These are phyloP conservation scores for Amylocarpus encephaloides DNA, from an alignment of 2,329 filamentous ascomycete genomes.

Conservation along the genomic window DNA sequence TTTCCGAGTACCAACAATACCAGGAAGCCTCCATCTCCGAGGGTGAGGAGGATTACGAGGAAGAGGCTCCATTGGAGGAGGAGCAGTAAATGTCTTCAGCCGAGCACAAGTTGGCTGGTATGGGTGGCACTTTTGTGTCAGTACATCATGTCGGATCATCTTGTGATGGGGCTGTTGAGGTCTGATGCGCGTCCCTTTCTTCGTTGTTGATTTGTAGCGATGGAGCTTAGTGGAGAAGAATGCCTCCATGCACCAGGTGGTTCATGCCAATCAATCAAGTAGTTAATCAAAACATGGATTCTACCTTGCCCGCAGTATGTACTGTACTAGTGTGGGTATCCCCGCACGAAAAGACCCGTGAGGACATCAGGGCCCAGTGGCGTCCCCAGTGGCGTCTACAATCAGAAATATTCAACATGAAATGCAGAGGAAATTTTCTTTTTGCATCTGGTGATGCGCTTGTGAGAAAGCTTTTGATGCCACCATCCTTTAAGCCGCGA, in stretches of 20 bases:
- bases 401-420: not conserved
- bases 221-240: slow-evolving; percentile 20
- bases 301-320: slow-evolving; percentile 14
- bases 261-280: slow-evolving; percentile 23
- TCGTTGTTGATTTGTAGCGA: slow-evolving; percentile 26
- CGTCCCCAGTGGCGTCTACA: too few species aligned
- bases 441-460: slow-evolving; percentile 9
- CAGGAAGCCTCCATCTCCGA: slow-evolving; percentile 97
- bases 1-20: slow-evolving; percentile 99
- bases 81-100: slow-evolving; percentile 38
- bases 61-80: slow-evolving; percentile 73
- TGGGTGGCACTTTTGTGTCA: slow-evolving; percentile 16
- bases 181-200: slow-evolving; percentile 20
- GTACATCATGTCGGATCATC: not conserved
- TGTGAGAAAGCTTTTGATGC: slow-evolving; percentile 1
- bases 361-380: not conserved
- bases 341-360: not conserved
- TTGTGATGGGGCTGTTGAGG: slow-evolving; percentile 24
- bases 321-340: slow-evolving; percentile 5
- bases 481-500: not conserved
- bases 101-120: slow-evolving; percentile 16
- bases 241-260: slow-evolving; percentile 21
- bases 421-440: slow-evolving; percentile 20
- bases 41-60: slow-evolving; percentile 85
- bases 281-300: slow-evolving; percentile 23